Conservation (phyloP, 1,284 basidiomycete genomes). For the Fomitiporia mediterranea region DNA sequence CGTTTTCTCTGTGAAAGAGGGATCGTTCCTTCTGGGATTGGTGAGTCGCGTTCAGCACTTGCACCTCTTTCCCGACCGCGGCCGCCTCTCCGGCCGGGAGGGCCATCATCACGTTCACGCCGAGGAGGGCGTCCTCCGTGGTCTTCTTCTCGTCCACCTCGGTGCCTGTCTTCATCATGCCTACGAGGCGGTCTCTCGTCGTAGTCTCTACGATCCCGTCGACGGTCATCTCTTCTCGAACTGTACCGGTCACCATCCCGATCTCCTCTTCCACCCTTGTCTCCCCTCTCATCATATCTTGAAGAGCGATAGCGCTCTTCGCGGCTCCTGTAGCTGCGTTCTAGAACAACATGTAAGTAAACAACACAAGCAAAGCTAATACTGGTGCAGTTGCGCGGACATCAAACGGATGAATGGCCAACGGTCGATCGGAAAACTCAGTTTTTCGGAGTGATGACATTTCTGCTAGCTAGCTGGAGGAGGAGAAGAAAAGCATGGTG, state of each 20-base stretch:
- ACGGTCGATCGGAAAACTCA: constrained; percentile 15
- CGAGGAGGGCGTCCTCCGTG: constrained; percentile 32
- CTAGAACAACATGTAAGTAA: constrained; percentile 23
- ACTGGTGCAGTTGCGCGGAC: constrained; percentile 14
- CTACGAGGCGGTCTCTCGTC: constrained; percentile 38
- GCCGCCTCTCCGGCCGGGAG: constrained; percentile 33
- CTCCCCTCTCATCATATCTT: constrained; percentile 21
- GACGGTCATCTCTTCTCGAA: constrained; percentile 13
- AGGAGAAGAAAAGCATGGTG: constrained; percentile 19
- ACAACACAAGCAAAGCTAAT: constrained; percentile 1
- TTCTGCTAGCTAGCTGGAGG: constrained; percentile 25
- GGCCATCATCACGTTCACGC: constrained; percentile 36
- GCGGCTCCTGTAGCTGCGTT: constrained; percentile 20
- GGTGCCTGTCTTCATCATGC: constrained; percentile 40
- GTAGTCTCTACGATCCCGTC: constrained; percentile 23
- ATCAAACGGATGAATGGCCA: constrained; percentile 14
- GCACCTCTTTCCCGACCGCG: constrained; percentile 39
- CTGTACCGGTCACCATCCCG: constrained; percentile 25
- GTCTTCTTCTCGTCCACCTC: constrained; percentile 48
- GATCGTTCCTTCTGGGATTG: constrained; percentile 83
- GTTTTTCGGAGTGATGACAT: constrained; percentile 8
- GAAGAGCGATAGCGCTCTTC: constrained; percentile 24
- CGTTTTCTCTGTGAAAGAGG: constrained; percentile 84
- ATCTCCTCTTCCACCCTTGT: constrained; percentile 22
- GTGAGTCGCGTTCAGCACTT: constrained; percentile 72